phyloP scores from a whole-genome alignment of 768 basidiomycete genomes.

The Nevesoporus exiguus region DNA sequence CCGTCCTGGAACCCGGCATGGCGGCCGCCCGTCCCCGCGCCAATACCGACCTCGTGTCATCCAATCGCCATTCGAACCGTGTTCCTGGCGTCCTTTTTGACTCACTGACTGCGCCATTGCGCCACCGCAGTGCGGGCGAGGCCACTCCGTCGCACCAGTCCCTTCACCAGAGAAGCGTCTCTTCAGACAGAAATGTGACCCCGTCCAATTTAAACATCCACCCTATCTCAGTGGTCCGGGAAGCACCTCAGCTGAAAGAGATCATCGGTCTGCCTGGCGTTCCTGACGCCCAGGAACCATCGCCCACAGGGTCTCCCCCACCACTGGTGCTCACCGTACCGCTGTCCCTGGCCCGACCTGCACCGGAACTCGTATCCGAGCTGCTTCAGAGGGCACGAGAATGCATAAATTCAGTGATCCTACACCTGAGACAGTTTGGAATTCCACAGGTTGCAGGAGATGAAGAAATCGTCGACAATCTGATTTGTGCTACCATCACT shows the following conservation, averaged over 20 bases:
- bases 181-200: not conserved
- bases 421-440: slow-evolving; percentile 51
- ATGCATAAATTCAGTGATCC: slow-evolving; percentile 58
- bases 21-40: slow-evolving; percentile 20
- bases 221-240: not conserved
- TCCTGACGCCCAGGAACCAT: slow-evolving; percentile 3
- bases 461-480: slow-evolving; percentile 54
- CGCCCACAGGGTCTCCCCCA: not conserved
- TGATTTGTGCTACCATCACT: slow-evolving; percentile 57
- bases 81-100: slow-evolving; percentile 8
- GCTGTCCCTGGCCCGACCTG: slow-evolving; percentile 47
- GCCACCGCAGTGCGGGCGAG: slow-evolving; percentile 22
- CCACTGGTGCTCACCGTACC: slow-evolving; percentile 33
- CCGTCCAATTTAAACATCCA: not conserved
- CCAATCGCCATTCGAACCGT: slow-evolving; percentile 8
- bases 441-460: slow-evolving; percentile 48
- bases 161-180: not conserved
- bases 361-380: slow-evolving; percentile 56
- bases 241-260: slow-evolving; percentile 7
- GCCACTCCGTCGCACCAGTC: not conserved
- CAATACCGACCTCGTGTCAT: slow-evolving; percentile 20
- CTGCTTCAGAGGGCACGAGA: slow-evolving; percentile 53
- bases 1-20: not conserved
- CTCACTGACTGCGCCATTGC: slow-evolving; percentile 6
- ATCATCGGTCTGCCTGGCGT: slow-evolving; percentile 1